These are phyloP conservation scores for Tricholomella constricta DNA, from an alignment of 768 basidiomycete genomes.

Conservation along the genomic window DNA sequence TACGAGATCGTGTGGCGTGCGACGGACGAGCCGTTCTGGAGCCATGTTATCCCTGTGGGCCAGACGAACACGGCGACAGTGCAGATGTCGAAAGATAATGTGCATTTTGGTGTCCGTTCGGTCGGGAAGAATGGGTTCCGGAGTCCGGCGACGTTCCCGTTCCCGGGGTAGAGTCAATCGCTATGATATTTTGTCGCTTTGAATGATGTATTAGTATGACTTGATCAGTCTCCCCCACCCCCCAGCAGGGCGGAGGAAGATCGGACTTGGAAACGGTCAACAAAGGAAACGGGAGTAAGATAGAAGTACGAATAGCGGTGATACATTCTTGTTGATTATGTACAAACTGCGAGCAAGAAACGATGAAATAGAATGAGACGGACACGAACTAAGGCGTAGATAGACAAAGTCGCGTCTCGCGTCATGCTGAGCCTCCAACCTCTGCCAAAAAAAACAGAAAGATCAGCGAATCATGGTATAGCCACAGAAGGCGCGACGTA, in stretches of 20 bases:
- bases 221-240: too few relatives aligned
- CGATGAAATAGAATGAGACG: neutral
- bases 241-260: neutral
- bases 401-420: too few relatives aligned
- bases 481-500: conserved; percentile 41
- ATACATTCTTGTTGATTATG: conserved; percentile 16
- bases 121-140: conserved; percentile 54
- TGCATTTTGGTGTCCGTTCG: conserved; percentile 48
- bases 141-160: conserved; percentile 50
- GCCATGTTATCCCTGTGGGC: conserved; percentile 51
- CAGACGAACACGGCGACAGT: conserved; percentile 42
- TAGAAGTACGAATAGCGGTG: conserved; percentile 1
- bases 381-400: neutral
- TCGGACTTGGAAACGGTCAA: neutral
- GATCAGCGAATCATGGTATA: neutral
- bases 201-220: neutral
- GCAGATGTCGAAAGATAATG: conserved; percentile 52
- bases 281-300: neutral
- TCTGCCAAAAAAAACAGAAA: neutral
- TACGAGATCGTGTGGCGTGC: conserved; percentile 57
- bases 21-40: conserved; percentile 49
- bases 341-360: neutral
- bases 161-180: neutral
- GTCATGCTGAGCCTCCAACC: conserved; percentile 18
- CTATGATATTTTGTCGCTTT: neutral